Conservation (phyloP, 768 basidiomycete genomes). For the Dioszegia hungarica region DNA sequence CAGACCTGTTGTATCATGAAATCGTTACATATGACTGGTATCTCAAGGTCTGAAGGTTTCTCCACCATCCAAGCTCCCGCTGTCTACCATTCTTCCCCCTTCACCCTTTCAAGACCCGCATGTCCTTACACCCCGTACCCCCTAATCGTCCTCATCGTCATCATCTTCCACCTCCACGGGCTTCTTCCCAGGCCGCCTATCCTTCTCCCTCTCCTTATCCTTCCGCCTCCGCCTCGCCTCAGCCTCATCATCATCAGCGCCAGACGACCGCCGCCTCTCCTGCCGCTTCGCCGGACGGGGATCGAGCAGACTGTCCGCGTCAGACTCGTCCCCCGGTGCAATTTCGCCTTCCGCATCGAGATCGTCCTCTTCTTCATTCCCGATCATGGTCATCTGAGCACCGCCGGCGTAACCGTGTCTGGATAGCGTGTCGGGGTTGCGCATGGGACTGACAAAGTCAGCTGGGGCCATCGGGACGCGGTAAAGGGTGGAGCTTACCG, state of each 20-base stretch:
- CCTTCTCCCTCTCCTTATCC: constrained; percentile 67
- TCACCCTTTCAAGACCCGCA: too few relatives aligned
- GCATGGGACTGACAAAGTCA: constrained; percentile 9
- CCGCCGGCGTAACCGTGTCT: constrained; percentile 28
- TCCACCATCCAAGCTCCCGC: too few relatives aligned
- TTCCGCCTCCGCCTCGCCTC: constrained; percentile 51
- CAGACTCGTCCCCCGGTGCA: constrained; percentile 72
- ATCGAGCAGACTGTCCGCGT: constrained; percentile 75
- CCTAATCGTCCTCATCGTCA: constrained; percentile 21
- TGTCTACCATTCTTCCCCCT: too few relatives aligned
- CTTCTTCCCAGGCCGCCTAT: constrained; percentile 14
- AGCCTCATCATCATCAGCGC: constrained; percentile 57
- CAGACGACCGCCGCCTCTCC: neutral
- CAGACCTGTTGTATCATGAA: too few relatives aligned
- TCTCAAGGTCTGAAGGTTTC: too few relatives aligned
- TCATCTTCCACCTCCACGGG: constrained; percentile 35
- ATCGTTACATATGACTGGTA: too few relatives aligned
- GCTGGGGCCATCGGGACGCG: neutral
- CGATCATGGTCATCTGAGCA: constrained; percentile 15
- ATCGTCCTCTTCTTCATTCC: constrained; percentile 7
- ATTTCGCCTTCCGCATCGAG: constrained; percentile 79
- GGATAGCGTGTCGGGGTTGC: constrained; percentile 16
- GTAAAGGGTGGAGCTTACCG: constrained; percentile 20
- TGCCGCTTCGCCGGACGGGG: constrained; percentile 32
- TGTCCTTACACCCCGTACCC: neutral